phyloP scores from a whole-genome alignment of 2,329 filamentous ascomycete genomes.

The Nannizzia gypsea region DNA sequence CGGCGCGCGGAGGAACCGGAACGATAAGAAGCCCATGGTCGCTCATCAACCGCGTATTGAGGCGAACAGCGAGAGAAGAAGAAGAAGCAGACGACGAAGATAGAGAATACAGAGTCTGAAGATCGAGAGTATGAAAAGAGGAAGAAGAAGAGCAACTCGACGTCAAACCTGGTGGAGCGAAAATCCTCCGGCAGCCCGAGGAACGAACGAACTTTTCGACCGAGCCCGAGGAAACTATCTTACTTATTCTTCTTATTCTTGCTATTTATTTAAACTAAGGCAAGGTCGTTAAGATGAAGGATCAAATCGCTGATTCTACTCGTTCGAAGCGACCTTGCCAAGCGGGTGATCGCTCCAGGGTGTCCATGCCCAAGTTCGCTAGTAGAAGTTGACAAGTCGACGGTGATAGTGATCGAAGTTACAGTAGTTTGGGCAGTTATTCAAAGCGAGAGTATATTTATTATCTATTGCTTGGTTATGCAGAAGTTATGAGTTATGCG shows the following conservation, averaged over 20 bases:
- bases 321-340: background rate
- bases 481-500: background rate
- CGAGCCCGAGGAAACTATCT: too few relatives aligned
- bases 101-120: background rate
- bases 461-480: background rate
- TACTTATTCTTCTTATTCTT: too few relatives aligned
- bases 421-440: too few relatives aligned
- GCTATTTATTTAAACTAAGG: too few relatives aligned
- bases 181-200: background rate
- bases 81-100: background rate
- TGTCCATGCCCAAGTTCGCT: background rate
- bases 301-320: background rate
- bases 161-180: background rate
- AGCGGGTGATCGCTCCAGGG: background rate
- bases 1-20: constrained; percentile 38
- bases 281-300: too few relatives aligned
- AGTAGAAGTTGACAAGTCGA: background rate
- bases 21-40: constrained; percentile 26
- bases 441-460: too few relatives aligned
- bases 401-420: too few relatives aligned
- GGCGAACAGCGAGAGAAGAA: background rate
- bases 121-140: background rate
- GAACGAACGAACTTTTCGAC: background rate
- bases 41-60: constrained; percentile 8
- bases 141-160: background rate